Percentiles rank a stretch among this genome's conserved stretches.
phyloP scores from a whole-genome alignment of 1,139 yeast species.

The Yarrowia galli region DNA sequence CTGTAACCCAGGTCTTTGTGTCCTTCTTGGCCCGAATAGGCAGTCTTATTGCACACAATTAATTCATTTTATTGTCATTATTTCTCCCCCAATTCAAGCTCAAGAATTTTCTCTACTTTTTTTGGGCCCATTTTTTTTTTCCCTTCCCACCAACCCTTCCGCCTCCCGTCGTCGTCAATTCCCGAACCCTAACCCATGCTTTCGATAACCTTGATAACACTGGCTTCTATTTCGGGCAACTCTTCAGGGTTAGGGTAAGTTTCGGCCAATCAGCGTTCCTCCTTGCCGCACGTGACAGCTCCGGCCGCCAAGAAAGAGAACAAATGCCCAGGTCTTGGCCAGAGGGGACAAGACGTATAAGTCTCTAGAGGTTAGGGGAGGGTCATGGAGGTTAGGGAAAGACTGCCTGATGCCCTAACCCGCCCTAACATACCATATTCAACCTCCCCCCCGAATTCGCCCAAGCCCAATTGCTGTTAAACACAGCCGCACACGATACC shows the following conservation, averaged over 20 bases:
- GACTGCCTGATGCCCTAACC: too few species aligned
- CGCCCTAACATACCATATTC: too few species aligned
- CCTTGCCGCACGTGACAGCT: conserved; percentile 21
- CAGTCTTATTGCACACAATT: too few species aligned
- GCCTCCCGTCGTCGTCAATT: not conserved
- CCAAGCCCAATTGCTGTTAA: too few species aligned
- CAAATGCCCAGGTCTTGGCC: conserved; percentile 14
- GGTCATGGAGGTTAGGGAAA: too few species aligned
- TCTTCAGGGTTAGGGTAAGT: not conserved
- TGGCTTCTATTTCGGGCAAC: conserved; percentile 7
- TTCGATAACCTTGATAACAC: conserved; percentile 33
- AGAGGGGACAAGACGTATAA: conserved; percentile 14
- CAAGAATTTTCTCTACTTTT: too few species aligned
- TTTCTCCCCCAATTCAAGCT: too few species aligned
- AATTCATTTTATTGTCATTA: too few species aligned
- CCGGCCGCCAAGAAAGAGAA: conserved; percentile 20
- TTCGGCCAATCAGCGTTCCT: not conserved
- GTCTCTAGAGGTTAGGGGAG: not conserved
- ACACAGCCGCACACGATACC: conserved; percentile 15
- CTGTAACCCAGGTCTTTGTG: too few species aligned
- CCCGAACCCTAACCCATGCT: conserved; percentile 3
- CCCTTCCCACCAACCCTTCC: too few species aligned
- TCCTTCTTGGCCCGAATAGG: too few species aligned
- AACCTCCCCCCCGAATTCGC: too few species aligned
- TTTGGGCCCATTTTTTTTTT: not conserved